Evolutionary conservation across 2,329 filamentous ascomycete genomes (phyloP), one percentile per base, ranked within the genome.

Genomic region (Polytolypa hystricis): DNA sequence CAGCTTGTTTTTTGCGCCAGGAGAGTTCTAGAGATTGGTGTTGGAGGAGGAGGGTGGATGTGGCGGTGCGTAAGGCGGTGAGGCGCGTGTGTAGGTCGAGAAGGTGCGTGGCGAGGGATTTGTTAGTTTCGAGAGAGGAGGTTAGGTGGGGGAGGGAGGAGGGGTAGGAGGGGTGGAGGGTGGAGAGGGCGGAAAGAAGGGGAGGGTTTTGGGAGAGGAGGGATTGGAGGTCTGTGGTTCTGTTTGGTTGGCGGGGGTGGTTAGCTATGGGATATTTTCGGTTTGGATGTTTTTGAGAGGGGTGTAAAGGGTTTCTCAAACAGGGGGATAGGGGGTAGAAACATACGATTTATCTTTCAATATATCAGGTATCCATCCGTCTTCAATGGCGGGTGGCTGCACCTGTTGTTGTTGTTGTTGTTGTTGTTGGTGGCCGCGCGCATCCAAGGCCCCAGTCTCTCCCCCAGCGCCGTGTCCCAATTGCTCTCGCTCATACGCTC

Each of bases 1-100:
- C 85, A 1, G 75, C 70, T 58, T 96, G 84, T 58, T 91, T 93
- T 47, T 82, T 75, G 38, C 80, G 77, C 84, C 91, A 96, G 52
- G 89, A 81, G n/a, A 87, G 76, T 62, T 96, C 91, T 11, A 95
- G 73, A 1, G 84, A 83, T 50, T 89, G 83, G 15, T 91, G 76
- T 8, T 84, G 73, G 1, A 96, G 71, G 0, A 96, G 74, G 41
- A 87, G 80, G 3, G 84, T 80, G 54, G 93, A 85, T 0, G 84
- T 81, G 1, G 73, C 69, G 18, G 76, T 71, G 38, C 89, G 80
- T 2, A 67, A 51, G 12, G 54, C 50, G 8, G 61, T 55, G 9
- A 79, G 60, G 42, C 71, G 71, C 0, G 63, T 54, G 46, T 67
- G 59, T 5, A 65, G 49, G 5, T 59, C 52, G 1, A 60, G 51